Conservation (phyloP, 2,329 filamentous ascomycete species). For the Aspergillus ruber region DNA sequence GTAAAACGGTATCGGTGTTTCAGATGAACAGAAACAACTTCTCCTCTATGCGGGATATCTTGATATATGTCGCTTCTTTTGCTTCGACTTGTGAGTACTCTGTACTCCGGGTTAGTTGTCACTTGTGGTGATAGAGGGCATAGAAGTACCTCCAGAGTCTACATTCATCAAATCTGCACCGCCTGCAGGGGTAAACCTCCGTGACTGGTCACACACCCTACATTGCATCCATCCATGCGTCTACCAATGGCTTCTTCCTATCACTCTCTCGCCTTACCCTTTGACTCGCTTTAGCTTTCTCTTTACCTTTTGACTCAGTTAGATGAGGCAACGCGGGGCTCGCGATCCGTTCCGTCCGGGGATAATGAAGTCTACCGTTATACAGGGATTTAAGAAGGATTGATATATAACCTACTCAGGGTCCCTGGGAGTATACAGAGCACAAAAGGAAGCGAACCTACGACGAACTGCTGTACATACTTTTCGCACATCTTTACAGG, state of each 20-base stretch:
- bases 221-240: not conserved
- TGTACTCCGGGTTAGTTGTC: no score
- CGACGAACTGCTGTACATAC: conserved; percentile 9
- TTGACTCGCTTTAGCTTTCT: not conserved
- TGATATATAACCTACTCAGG: not conserved
- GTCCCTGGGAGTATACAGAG: no score
- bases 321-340: not conserved
- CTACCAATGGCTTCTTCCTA: not conserved
- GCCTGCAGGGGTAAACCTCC: not conserved
- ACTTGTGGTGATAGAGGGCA: not conserved
- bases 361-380: not conserved
- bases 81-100: not conserved
- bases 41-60: no score
- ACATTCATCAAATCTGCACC: not conserved
- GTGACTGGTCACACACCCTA: not conserved
- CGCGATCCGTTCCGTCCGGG: not conserved
- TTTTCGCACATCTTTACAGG: conserved; percentile 11
- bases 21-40: not conserved
- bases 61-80: not conserved
- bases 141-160: not conserved
- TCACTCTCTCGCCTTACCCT: not conserved
- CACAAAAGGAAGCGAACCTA: no score
- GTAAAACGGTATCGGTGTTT: not conserved
- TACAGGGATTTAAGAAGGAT: not conserved
- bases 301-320: no score